These are phyloP conservation scores for Hemileia vastatrix DNA, from an alignment of 1,284 basidiomycete species.

Conservation along the genomic window DNA sequence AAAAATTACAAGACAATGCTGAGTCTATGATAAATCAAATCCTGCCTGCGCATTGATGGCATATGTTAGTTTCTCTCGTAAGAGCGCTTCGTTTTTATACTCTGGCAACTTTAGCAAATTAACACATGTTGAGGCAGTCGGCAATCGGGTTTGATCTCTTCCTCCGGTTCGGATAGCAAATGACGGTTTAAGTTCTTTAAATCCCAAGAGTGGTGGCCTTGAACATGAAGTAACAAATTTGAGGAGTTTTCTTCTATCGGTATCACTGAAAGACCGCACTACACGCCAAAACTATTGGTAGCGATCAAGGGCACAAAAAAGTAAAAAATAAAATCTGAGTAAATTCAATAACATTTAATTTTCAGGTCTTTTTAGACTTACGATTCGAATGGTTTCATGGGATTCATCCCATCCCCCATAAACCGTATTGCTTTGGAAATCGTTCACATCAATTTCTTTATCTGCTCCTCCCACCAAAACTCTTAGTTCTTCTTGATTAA, in stretches of 20 bases:
- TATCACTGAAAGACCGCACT: slow-evolving; percentile 53
- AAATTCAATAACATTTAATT: background rate
- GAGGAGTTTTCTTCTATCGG: slow-evolving; percentile 62
- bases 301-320: background rate
- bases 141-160: slow-evolving; percentile 55
- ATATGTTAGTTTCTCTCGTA: slow-evolving; percentile 70
- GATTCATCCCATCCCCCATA: slow-evolving; percentile 64
- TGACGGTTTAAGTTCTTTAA: slow-evolving; percentile 71
- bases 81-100: slow-evolving; percentile 55
- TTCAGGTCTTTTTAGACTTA: slow-evolving; percentile 57
- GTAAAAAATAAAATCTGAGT: background rate
- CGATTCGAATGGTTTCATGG: slow-evolving; percentile 56
- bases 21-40: slow-evolving; percentile 60
- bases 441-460: slow-evolving; percentile 62
- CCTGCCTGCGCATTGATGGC: slow-evolving; percentile 75
- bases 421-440: slow-evolving; percentile 62
- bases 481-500: slow-evolving; percentile 75
- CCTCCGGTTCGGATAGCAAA: slow-evolving; percentile 75
- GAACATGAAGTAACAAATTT: slow-evolving; percentile 85
- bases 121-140: slow-evolving; percentile 56
- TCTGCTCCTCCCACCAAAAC: slow-evolving; percentile 40
- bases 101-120: slow-evolving; percentile 61
- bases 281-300: slow-evolving; percentile 39
- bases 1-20: too few relatives aligned
- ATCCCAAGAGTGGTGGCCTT: slow-evolving; percentile 74